Base-by-base conservation (phyloP, 352 stramenopile species). In the Halophytophthora batemanensis region DNA sequence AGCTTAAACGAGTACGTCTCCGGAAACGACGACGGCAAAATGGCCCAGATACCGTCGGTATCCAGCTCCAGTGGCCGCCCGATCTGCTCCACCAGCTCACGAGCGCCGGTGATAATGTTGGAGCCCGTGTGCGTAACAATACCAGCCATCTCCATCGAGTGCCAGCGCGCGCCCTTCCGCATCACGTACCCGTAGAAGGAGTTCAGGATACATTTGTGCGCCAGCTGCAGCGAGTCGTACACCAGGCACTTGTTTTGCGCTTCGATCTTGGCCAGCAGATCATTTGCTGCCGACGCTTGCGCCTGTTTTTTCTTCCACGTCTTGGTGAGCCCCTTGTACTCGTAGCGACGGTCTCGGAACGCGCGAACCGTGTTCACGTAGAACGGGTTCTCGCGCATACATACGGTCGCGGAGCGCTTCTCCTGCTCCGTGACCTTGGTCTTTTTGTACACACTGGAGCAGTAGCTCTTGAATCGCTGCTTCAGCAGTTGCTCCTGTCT, bases 171-270 rank as follows among this genome's bases (percentile, higher is more conserved):
- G 34, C 97, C 97, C 54, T 98, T 99, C 22, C 97, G 86, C 97
- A 99, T 99, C 6, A 99, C 97, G 65, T 99, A 93, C 12, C 97
- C 97, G 59, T 99, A 99, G 61, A 99, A 99, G 23, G 83, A 92
- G 66, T 99, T 99, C 1, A 99, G 70, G 69, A 99, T 99, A 76
- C 97, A 99, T 74, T 99, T 99, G 79, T 99, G 97, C 5, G 97
- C 97, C 17, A 99, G 83, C 81, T 99, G 97, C 12, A 99, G 76
- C 11, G 95, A 99, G 61, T 99, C 97, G 64, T 98, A 99, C 34
- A 96, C 82, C n/a, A 93, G 71, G 35, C 75, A 87, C 64, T 96
- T 96, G 49, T 89, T 91, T 34, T 84, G 72, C 0, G 87, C 87
- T 40, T 93, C 82, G 39, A 87, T 89, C 53, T 97, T 98, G 17